phyloP scores from a whole-genome alignment of 495 filamentous ascomycete species.

The Darksidea phi region DNA sequence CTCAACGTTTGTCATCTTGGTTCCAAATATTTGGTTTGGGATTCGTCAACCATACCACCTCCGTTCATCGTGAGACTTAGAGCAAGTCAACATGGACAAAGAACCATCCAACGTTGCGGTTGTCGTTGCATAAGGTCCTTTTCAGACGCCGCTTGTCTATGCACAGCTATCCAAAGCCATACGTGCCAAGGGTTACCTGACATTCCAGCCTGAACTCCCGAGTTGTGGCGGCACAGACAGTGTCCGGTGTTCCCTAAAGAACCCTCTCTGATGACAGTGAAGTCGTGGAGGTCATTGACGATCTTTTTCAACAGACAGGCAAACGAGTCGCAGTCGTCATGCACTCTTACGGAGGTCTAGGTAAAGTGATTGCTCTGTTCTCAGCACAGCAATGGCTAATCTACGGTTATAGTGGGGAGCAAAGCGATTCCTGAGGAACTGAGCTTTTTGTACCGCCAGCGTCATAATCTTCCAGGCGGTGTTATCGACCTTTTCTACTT shows the following conservation, averaged over 20 bases:
- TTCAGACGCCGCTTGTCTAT: slow-evolving; percentile 41
- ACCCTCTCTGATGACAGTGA: slow-evolving; percentile 12
- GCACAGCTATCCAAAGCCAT: slow-evolving; percentile 24
- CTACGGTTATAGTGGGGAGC: slow-evolving; percentile 21
- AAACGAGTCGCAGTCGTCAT: slow-evolving; percentile 19
- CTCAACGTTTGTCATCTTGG: too few species aligned
- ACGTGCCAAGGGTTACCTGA: slow-evolving; percentile 16
- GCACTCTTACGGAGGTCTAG: slow-evolving; percentile 31
- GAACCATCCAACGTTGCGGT: slow-evolving; percentile 26
- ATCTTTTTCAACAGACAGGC: slow-evolving; percentile 1
- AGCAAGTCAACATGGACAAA: background rate
- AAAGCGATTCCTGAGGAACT: slow-evolving; percentile 9
- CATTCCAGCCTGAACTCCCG: slow-evolving; percentile 35
- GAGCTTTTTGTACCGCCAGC: background rate
- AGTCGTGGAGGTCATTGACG: background rate
- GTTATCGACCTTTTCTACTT: slow-evolving; percentile 18
- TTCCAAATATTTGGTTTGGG: too few species aligned
- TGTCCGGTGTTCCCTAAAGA: background rate
- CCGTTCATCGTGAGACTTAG: too few species aligned
- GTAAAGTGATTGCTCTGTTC: too few species aligned
- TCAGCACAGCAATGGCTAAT: too few species aligned
- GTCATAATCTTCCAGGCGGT: slow-evolving; percentile 4
- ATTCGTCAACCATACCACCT: too few species aligned
- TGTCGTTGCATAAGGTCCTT: slow-evolving; percentile 42
- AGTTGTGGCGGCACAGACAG: slow-evolving; percentile 29